These are phyloP conservation scores for Brassica cretica DNA, from an alignment of 345 rosid genomes.

Conservation along the genomic window DNA sequence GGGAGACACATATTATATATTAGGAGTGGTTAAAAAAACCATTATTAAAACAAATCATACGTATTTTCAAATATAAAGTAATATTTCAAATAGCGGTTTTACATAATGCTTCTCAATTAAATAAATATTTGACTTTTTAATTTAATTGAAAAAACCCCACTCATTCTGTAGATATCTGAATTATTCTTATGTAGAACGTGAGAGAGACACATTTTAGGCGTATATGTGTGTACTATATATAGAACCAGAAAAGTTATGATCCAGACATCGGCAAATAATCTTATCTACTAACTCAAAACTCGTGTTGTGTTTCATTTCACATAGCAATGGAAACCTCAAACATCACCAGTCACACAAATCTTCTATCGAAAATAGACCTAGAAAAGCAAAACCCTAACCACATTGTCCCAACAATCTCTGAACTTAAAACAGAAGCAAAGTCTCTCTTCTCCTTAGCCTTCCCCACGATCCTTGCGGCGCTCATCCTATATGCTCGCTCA, in stretches of 20 bases:
- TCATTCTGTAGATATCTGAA: too few relatives aligned
- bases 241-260: not conserved
- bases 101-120: too few relatives aligned
- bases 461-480: constrained; percentile 80
- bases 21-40: too few relatives aligned
- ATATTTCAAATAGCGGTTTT: too few relatives aligned
- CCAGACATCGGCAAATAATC: not conserved
- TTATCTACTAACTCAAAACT: not conserved
- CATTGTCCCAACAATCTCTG: constrained; percentile 40
- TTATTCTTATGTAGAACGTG: too few relatives aligned
- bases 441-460: constrained; percentile 74
- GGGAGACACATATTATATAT: too few relatives aligned
- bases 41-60: too few relatives aligned
- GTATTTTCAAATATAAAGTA: too few relatives aligned
- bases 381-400: constrained; percentile 22
- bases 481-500: constrained; percentile 85
- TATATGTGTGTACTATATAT: constrained; percentile 1
- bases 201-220: too few relatives aligned
- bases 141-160: too few relatives aligned
- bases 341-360: constrained; percentile 13
- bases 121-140: too few relatives aligned
- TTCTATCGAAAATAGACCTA: constrained; percentile 21
- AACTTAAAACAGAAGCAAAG: constrained; percentile 53
- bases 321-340: constrained; percentile 26
- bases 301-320: constrained; percentile 8